Evolutionary conservation across 306 rosid species (phyloP).

Genomic region (Senna tora): DNA sequence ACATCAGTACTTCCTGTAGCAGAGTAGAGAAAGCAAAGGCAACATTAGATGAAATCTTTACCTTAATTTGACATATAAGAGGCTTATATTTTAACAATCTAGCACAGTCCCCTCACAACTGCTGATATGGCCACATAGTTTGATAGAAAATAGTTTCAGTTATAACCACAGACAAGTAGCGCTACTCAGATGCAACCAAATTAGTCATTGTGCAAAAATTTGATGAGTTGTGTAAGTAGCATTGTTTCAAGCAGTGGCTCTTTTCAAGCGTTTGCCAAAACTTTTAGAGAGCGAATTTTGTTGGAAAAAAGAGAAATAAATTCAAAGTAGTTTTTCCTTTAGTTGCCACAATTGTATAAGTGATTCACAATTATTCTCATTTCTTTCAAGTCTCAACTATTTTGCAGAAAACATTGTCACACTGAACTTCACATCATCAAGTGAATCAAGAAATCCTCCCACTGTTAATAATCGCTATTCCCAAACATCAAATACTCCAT

Average conservation of each 20-base stretch:
- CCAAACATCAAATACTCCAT: background rate
- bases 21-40: conserved; percentile 8
- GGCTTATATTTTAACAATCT: background rate
- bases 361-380: background rate
- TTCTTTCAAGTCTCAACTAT: background rate
- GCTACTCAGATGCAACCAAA: background rate
- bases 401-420: background rate
- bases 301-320: background rate
- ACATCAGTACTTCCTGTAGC: conserved; percentile 40
- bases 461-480: too few species aligned
- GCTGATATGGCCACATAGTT: background rate
- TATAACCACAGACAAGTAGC: background rate
- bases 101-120: background rate
- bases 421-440: background rate
- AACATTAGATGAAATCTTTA: conserved; percentile 14
- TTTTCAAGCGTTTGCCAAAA: background rate
- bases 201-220: background rate
- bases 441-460: background rate
- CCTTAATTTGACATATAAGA: conserved; percentile 23
- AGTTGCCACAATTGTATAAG: background rate
- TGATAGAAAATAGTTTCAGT: background rate
- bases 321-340: conserved; percentile 11
- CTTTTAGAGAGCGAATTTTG: background rate
- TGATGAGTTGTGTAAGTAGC: background rate
- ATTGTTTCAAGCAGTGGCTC: background rate